These are phyloP conservation scores for Arachnomyces sp. DNA, from an alignment of 2,329 filamentous ascomycete genomes.

Conservation along the genomic window DNA sequence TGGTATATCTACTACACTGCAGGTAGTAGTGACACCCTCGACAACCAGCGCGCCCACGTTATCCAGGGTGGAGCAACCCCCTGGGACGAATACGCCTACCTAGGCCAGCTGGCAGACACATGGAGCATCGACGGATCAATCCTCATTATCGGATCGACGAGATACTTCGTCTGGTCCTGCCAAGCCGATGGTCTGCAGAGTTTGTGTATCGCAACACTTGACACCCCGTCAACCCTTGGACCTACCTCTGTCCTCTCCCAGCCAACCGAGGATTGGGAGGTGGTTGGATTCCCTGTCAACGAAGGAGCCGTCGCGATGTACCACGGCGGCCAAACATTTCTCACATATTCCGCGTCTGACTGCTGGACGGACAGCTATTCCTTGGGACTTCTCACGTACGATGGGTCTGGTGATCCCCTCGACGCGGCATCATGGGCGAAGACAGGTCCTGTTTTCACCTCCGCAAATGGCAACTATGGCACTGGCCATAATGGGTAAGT, in stretches of 20 bases:
- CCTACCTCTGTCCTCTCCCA: slow-evolving; percentile 42
- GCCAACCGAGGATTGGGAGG: slow-evolving; percentile 46
- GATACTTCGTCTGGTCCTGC: slow-evolving; percentile 50
- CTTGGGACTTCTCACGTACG: slow-evolving; percentile 47
- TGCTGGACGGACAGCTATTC: slow-evolving; percentile 50
- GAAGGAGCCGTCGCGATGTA: slow-evolving; percentile 50
- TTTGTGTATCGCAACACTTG: slow-evolving; percentile 34
- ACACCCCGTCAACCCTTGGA: slow-evolving; percentile 38
- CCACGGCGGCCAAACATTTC: slow-evolving; percentile 44
- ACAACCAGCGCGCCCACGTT: slow-evolving; percentile 45
- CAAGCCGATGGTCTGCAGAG: slow-evolving; percentile 38
- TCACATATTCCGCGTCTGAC: slow-evolving; percentile 48
- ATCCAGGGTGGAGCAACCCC: slow-evolving; percentile 45
- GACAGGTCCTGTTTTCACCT: slow-evolving; percentile 44
- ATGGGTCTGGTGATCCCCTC: slow-evolving; percentile 42
- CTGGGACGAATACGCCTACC: slow-evolving; percentile 46
- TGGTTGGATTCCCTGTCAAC: slow-evolving; percentile 43
- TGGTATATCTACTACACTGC: slow-evolving; percentile 54
- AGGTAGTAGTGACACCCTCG: slow-evolving; percentile 38
- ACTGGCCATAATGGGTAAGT: slow-evolving; percentile 45
- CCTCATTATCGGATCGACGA: slow-evolving; percentile 39
- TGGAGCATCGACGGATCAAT: slow-evolving; percentile 50
- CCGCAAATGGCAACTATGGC: slow-evolving; percentile 49
- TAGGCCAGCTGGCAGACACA: slow-evolving; percentile 37
- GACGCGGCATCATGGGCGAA: slow-evolving; percentile 43